These are phyloP conservation scores for Plantago coronopus DNA, from an alignment of 305 asterid genomes.

Conservation along the genomic window DNA sequence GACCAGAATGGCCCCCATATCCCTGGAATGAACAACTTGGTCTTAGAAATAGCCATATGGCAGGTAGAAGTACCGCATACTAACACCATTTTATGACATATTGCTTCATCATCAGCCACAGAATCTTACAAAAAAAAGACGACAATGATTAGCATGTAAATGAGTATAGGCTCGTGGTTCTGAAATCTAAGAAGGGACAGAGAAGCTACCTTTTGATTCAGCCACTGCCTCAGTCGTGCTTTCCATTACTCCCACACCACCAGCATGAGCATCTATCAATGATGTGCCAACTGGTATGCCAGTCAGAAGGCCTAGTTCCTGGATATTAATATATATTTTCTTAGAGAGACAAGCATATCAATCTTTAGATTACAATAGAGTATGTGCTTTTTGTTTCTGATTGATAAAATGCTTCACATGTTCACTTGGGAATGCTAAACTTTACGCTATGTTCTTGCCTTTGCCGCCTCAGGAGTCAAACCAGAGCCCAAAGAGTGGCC, in stretches of 20 bases:
- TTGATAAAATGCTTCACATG: background rate
- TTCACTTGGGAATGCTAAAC: conserved; percentile 23
- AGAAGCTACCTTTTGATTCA: conserved; percentile 47
- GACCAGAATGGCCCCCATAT: conserved; percentile 99
- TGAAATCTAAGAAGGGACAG: background rate
- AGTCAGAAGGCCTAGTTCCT: conserved; percentile 83
- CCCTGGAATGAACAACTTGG: conserved; percentile 90
- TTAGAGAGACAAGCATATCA: conserved; percentile 22
- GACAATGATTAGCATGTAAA: conserved; percentile 15
- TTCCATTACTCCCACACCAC: conserved; percentile 96
- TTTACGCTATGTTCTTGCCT: conserved; percentile 55
- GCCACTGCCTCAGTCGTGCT: conserved; percentile 50
- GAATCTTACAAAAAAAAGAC: conserved; percentile 28
- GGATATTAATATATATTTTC: conserved; percentile 29
- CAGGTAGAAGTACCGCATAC: conserved; percentile 99
- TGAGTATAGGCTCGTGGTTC: conserved; percentile 12
- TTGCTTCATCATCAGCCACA: conserved; percentile 69
- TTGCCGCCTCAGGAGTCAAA: conserved; percentile 79
- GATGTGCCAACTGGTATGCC: conserved; percentile 97
- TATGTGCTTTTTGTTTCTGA: conserved; percentile 18
- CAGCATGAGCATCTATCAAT: conserved; percentile 97
- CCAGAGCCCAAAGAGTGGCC: conserved; percentile 97
- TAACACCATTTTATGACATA: conserved; percentile 85
- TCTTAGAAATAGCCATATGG: conserved; percentile 84
- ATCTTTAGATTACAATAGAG: conserved; percentile 19